phyloP scores from a whole-genome alignment of 1,284 basidiomycete genomes.

The Sparassis latifolia region DNA sequence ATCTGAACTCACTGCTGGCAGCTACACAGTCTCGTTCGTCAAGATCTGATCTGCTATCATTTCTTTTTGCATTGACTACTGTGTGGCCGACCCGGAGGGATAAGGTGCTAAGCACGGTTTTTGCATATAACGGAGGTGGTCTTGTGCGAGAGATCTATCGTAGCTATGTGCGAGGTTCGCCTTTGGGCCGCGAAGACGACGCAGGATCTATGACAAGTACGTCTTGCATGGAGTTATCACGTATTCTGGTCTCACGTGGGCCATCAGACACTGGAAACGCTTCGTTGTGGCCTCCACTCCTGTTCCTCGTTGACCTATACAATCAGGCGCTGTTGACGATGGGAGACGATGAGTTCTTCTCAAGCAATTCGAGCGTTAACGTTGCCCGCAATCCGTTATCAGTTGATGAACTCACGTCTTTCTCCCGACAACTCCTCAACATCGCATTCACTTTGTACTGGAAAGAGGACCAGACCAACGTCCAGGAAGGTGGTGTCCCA shows the following conservation, averaged over 20 bases:
- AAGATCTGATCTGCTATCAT: slow-evolving; percentile 40
- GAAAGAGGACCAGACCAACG: slow-evolving; percentile 48
- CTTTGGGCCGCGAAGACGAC: slow-evolving; percentile 46
- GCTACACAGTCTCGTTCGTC: slow-evolving; percentile 31
- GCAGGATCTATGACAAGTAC: slow-evolving; percentile 35
- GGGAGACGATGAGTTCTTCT: slow-evolving; percentile 96
- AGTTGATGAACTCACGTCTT: slow-evolving; percentile 74
- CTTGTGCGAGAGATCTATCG: slow-evolving; percentile 74
- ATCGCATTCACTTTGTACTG: slow-evolving; percentile 80
- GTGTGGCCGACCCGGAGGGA: slow-evolving; percentile 58
- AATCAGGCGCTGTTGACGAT: slow-evolving; percentile 84
- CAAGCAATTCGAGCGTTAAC: slow-evolving; percentile 25
- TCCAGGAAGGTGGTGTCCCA: slow-evolving; percentile 34
- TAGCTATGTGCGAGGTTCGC: slow-evolving; percentile 54
- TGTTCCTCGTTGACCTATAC: slow-evolving; percentile 83
- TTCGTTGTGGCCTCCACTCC: slow-evolving; percentile 56
- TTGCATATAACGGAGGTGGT: slow-evolving; percentile 47
- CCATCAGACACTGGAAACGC: slow-evolving; percentile 38
- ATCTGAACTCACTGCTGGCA: slow-evolving; percentile 46
- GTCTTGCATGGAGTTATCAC: slow-evolving; percentile 5
- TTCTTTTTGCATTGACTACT: slow-evolving; percentile 47
- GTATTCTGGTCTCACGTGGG: neutral
- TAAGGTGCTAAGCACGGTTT: slow-evolving; percentile 40
- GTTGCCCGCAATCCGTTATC: slow-evolving; percentile 65
- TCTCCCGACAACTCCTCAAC: slow-evolving; percentile 69